Percentiles rank a stretch among this genome's conserved stretches.
These are phyloP conservation scores for Trypanosoma melophagium DNA, from an alignment of 208 protist species.

Conservation along the genomic window DNA sequence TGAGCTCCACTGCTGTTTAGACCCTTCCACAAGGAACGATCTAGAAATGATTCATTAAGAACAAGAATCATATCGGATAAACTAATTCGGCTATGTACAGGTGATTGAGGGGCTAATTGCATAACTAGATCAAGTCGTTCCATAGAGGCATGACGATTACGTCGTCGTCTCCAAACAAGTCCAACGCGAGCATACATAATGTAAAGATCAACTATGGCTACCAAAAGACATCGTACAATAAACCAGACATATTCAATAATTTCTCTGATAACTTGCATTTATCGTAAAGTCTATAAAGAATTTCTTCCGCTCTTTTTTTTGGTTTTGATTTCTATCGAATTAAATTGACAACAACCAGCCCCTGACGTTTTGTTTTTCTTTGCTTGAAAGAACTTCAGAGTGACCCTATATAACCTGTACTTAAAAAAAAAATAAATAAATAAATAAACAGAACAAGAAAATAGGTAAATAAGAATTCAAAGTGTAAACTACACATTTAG, in stretches of 20 bases:
- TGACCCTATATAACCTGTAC: too few relatives aligned
- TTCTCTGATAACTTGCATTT: conserved; percentile 19
- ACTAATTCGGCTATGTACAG: conserved; percentile 38
- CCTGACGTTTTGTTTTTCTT: too few relatives aligned
- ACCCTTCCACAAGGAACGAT: conserved; percentile 58
- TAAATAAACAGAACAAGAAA: too few relatives aligned
- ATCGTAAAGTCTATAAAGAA: conserved; percentile 16
- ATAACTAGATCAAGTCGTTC: conserved; percentile 57
- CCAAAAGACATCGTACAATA: conserved; percentile 43
- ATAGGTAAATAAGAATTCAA: too few relatives aligned
- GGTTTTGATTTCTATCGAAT: too few relatives aligned
- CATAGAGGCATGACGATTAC: conserved; percentile 42
- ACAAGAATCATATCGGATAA: conserved; percentile 44
- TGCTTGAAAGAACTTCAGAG: too few relatives aligned
- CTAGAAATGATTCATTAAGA: conserved; percentile 57
- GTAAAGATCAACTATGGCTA: conserved; percentile 58
- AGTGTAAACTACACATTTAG: too few relatives aligned
- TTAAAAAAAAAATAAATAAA: too few relatives aligned
- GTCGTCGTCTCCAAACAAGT: conserved; percentile 40
- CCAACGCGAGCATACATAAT: conserved; percentile 60
- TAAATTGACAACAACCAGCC: too few relatives aligned
- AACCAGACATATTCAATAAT: conserved; percentile 43
- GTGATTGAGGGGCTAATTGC: conserved; percentile 61
- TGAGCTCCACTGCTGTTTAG: conserved; percentile 31
- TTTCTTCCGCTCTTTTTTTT: too few relatives aligned